Percentiles rank a stretch among this genome's conserved stretches.
Evolutionary conservation across 2,329 filamentous ascomycete species (phyloP).

Genomic region (Colletotrichum cuscutae): DNA sequence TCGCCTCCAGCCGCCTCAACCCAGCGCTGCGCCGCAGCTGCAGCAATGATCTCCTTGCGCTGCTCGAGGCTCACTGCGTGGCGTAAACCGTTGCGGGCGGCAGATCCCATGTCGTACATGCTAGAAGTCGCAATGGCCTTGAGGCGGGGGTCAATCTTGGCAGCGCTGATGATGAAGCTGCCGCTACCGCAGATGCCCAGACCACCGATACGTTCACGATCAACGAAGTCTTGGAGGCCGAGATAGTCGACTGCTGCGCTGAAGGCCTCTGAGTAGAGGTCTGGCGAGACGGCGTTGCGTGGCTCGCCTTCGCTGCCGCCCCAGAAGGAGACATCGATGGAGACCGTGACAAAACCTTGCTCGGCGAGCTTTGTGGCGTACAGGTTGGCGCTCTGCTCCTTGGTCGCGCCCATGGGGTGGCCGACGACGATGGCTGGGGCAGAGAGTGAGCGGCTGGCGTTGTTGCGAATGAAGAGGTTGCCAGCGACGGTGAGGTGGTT

Average conservation of each 20-base stretch:
- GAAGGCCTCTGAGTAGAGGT: conserved; percentile 42
- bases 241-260: conserved; percentile 46
- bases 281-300: conserved; percentile 40
- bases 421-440: conserved; percentile 40
- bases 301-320: conserved; percentile 41
- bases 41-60: conserved; percentile 13
- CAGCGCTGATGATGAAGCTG: conserved; percentile 45
- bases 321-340: conserved; percentile 40
- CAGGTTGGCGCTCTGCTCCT: conserved; percentile 44
- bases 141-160: conserved; percentile 44
- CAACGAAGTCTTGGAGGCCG: conserved; percentile 37
- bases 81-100: conserved; percentile 1
- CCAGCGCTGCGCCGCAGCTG: neutral
- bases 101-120: conserved; percentile 31
- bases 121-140: conserved; percentile 36
- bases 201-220: conserved; percentile 43
- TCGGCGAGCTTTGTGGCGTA: conserved; percentile 41
- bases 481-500: conserved; percentile 3
- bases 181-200: conserved; percentile 45
- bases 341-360: conserved; percentile 41
- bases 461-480: conserved; percentile 15
- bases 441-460: neutral
- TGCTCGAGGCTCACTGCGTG: neutral
- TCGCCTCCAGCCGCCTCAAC: conserved; percentile 8
- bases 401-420: conserved; percentile 43